A percentile compares a stretch with the other conserved stretches of the same genome.
Evolutionary conservation across 2,329 filamentous ascomycete genomes (phyloP).

Genomic region (Epichloe amarillans): DNA sequence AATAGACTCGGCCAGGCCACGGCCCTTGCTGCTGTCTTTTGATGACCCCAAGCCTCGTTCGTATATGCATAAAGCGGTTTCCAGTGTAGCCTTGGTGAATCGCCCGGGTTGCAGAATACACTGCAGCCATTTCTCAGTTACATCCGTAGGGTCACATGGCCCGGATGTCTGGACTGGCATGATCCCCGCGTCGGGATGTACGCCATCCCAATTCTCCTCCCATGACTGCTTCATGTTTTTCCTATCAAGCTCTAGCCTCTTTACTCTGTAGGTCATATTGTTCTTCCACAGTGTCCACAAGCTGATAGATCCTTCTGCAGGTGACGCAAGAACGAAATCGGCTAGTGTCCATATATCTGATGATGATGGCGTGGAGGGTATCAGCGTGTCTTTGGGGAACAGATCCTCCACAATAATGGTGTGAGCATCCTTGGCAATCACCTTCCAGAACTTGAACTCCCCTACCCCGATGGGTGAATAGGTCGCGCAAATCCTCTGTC

Average conservation of each 20-base stretch:
- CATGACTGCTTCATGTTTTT: conserved; percentile 49
- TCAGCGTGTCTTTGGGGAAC: conserved; percentile 45
- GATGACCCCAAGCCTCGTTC: conserved; percentile 42
- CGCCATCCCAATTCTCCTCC: conserved; percentile 55
- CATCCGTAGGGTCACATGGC: conserved; percentile 51
- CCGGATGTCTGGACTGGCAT: conserved; percentile 44
- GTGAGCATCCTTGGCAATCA: conserved; percentile 52
- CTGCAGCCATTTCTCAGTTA: conserved; percentile 74
- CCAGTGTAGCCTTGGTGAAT: conserved; percentile 66
- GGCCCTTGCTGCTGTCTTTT: conserved; percentile 28
- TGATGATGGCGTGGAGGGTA: conserved; percentile 56
- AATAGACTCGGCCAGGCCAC: conserved; percentile 61
- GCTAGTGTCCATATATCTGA: conserved; percentile 69
- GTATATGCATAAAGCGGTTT: conserved; percentile 73
- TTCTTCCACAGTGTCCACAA: conserved; percentile 79
- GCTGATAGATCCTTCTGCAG: conserved; percentile 39
- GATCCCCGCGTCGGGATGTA: conserved; percentile 45
- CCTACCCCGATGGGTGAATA: conserved; percentile 79
- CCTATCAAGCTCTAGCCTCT: conserved; percentile 60
- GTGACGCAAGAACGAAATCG: conserved; percentile 54
- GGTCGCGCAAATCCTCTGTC: conserved; percentile 52
- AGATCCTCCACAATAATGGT: conserved; percentile 56
- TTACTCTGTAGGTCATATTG: conserved; percentile 64
- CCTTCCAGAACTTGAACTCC: conserved; percentile 86
- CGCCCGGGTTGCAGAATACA: conserved; percentile 73